A percentile compares a stretch with the other conserved stretches of the same genome.
These are phyloP conservation scores for Knufia fluminis DNA, from an alignment of 2,329 filamentous ascomycete species.

Conservation along the genomic window DNA sequence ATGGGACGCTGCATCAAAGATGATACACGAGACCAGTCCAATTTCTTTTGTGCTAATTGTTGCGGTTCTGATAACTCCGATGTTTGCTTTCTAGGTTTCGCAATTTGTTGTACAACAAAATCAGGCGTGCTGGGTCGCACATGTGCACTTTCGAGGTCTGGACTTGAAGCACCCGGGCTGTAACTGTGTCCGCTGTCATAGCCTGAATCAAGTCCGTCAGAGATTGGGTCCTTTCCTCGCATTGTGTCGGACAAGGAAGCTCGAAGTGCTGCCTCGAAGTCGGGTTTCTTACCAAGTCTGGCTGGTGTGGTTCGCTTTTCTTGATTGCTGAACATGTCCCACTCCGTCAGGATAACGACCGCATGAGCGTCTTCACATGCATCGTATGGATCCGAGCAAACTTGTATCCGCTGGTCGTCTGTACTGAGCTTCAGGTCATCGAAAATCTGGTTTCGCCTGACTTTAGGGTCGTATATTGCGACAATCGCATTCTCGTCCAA, in stretches of 20 bases:
- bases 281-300: neutral
- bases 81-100: neutral
- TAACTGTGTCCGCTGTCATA: too few relatives aligned
- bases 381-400: slow-evolving; percentile 36
- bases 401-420: slow-evolving; percentile 25
- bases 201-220: too few relatives aligned
- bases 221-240: too few relatives aligned
- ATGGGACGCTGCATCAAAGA: slow-evolving; percentile 38
- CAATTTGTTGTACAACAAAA: too few relatives aligned
- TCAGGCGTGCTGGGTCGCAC: neutral
- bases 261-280: neutral
- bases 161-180: too few relatives aligned
- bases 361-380: slow-evolving; percentile 40
- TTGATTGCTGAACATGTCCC: slow-evolving; percentile 38
- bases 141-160: too few relatives aligned
- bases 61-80: too few relatives aligned
- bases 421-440: slow-evolving; percentile 27
- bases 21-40: slow-evolving; percentile 41
- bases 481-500: slow-evolving; percentile 56
- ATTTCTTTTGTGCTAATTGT: slow-evolving; percentile 18
- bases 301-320: slow-evolving; percentile 10
- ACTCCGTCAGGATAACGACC: slow-evolving; percentile 44
- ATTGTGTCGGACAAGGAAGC: neutral
- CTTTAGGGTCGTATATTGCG: slow-evolving; percentile 58
- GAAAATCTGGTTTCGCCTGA: slow-evolving; percentile 31